Base-by-base conservation (phyloP, 805 yeast genomes). In the Saccharomycopsis guyanensis region DNA sequence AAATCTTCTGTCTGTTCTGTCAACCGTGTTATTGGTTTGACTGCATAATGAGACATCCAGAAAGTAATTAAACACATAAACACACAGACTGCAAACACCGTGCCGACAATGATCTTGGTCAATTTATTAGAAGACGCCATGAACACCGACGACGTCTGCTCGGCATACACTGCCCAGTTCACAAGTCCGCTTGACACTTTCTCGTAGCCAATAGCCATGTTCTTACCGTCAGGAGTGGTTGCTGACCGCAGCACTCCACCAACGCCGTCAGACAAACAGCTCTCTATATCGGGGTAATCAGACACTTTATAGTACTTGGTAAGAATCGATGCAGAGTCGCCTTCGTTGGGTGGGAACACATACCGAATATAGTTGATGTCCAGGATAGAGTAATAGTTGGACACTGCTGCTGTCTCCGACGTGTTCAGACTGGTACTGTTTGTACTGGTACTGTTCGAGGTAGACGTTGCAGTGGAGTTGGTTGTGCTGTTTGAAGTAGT, bases 21-120 rank as follows among this genome's bases (percentile, higher is more conserved):
- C 37, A 88, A 68, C 48, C 80, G 73, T 37, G 86, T 73, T 48
- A 88, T 86, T 0, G 97, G 96, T 53, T 84, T 65, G 4, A 87
- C 89, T 31, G 89, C 87, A 69, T 80, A 83, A 49, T 85, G 87
- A 0, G 95, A 87, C 45, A 88, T 62, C 3, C 93, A 89, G 59
- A 87, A 75, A 1, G 96, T 86, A n/a, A 85, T 59, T 1, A 85
- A 50, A 53, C 85, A 78, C 69, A 86, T 77, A 52, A 82, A 73
- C 0, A 68, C 85, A 3, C 93, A 93, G 18, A 84, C 76, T 1
- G 85, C 94, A 33, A 88, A 66, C 20, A 85, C 86, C 1, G 85
- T 81, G 3, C 93, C 94, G 38, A 80, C 72, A 49, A 86, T 81
- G 42, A 88, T 82, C 53, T 76, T 76, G 1, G 80, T 72, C 35